Evolutionary conservation across 257 asterid genomes (phyloP).

Genomic region (Forsythia suspensa): DNA sequence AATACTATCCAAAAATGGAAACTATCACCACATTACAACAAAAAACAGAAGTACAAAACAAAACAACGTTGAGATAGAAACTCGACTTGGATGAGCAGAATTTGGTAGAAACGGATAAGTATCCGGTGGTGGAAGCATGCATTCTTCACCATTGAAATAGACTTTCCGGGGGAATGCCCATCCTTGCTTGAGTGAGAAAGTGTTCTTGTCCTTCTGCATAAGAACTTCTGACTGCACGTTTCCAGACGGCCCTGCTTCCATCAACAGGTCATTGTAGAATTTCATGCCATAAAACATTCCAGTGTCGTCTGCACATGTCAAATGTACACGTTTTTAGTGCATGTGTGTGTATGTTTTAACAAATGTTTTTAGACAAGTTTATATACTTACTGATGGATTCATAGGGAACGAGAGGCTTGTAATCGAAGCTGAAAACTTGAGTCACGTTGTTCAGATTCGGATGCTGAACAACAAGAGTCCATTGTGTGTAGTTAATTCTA

Average conservation of each 20-base stretch:
- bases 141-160: conserved; percentile 89
- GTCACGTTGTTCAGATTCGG: conserved; percentile 91
- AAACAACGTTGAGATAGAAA: conserved; percentile 25
- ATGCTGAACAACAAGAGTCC: conserved; percentile 92
- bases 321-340: neutral
- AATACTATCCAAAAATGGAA: conserved; percentile 20
- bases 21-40: conserved; percentile 33
- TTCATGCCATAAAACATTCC: conserved; percentile 94
- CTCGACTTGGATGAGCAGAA: conserved; percentile 41
- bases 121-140: conserved; percentile 81
- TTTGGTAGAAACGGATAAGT: conserved; percentile 81
- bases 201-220: conserved; percentile 66
- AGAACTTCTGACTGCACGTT: conserved; percentile 83
- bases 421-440: conserved; percentile 90
- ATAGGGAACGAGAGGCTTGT: conserved; percentile 78
- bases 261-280: conserved; percentile 75
- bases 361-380: neutral
- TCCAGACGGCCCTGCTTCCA: conserved; percentile 83
- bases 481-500: conserved; percentile 65
- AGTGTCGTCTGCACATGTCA: conserved; percentile 72
- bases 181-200: conserved; percentile 74
- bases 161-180: conserved; percentile 92
- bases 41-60: conserved; percentile 33
- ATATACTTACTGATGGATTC: conserved; percentile 73
- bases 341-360: neutral